These are phyloP conservation scores for Penicillium atrosanguineum DNA, from an alignment of 495 filamentous ascomycete genomes.

Conservation along the genomic window DNA sequence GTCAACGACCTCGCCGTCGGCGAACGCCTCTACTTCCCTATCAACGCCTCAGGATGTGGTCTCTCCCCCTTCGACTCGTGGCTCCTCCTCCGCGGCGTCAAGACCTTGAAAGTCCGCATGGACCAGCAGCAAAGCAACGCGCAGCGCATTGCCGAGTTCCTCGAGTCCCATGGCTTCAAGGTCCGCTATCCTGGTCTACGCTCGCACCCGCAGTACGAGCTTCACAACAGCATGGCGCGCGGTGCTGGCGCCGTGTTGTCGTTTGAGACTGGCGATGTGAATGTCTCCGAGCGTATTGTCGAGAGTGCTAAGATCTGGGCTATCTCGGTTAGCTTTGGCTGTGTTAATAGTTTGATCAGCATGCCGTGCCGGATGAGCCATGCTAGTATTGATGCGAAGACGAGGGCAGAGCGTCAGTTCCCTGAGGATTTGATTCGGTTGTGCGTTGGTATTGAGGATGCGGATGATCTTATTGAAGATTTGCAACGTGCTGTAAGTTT, in stretches of 20 bases:
- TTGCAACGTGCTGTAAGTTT: slow-evolving; percentile 79
- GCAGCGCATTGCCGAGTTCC: slow-evolving; percentile 84
- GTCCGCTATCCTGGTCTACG: slow-evolving; percentile 92
- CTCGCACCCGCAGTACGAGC: slow-evolving; percentile 92
- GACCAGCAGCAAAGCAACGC: slow-evolving; percentile 96
- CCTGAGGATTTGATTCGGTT: slow-evolving; percentile 94
- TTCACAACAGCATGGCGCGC: slow-evolving; percentile 92
- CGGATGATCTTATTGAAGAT: slow-evolving; percentile 90
- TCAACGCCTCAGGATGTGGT: slow-evolving; percentile 93
- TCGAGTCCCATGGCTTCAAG: slow-evolving; percentile 87
- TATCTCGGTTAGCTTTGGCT: slow-evolving; percentile 95
- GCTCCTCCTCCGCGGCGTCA: slow-evolving; percentile 89
- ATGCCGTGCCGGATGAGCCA: slow-evolving; percentile 99
- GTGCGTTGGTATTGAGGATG: slow-evolving; percentile 96
- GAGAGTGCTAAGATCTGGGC: slow-evolving; percentile 89
- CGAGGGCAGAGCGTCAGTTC: slow-evolving; percentile 81
- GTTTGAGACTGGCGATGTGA: slow-evolving; percentile 88
- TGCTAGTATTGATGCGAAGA: slow-evolving; percentile 95
- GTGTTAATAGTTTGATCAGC: slow-evolving; percentile 96
- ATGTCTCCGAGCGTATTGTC: slow-evolving; percentile 85
- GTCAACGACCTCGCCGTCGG: slow-evolving; percentile 77
- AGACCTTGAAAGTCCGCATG: slow-evolving; percentile 96
- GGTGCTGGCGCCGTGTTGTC: slow-evolving; percentile 91
- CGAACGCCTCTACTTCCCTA: slow-evolving; percentile 90
- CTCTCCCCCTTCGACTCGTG: slow-evolving; percentile 93